Evolutionary conservation across 192 early-diverging fungal genomes (phyloP).

Genomic region (Entophlyctis luteolus): DNA sequence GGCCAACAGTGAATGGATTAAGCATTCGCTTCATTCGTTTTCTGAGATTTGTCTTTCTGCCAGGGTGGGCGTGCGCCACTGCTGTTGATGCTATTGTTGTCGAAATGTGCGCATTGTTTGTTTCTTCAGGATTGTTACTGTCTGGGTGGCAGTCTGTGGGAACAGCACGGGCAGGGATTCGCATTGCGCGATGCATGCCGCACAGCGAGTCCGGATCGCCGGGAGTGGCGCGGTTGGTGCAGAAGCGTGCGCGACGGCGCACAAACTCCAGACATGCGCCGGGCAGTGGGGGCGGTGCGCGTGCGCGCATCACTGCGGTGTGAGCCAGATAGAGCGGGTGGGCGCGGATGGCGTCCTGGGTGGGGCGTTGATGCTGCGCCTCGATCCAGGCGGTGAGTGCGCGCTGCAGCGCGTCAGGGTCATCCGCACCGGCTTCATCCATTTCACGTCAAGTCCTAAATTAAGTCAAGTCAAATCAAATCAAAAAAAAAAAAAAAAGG

Average conservation of each 20-base stretch:
- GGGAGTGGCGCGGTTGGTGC: not conserved
- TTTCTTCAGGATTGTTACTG: not conserved
- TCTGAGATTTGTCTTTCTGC: not conserved
- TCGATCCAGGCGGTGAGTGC: not conserved
- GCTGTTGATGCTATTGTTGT: not conserved
- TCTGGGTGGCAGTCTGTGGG: not conserved
- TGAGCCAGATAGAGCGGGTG: not conserved
- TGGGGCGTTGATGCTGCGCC: not conserved
- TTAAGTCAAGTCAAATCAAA: not conserved
- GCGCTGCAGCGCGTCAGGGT: not conserved
- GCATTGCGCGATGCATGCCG: not conserved
- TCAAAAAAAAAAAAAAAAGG: not conserved
- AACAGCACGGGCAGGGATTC: not conserved
- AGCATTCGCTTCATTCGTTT: slow-evolving; percentile 22
- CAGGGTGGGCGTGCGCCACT: too few relatives aligned
- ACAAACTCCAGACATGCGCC: not conserved
- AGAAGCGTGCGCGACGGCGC: not conserved
- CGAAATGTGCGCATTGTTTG: not conserved
- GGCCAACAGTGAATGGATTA: slow-evolving; percentile 25
- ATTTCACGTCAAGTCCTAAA: not conserved
- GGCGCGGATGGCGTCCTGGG: not conserved
- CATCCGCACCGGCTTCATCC: not conserved
- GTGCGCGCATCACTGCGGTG: not conserved
- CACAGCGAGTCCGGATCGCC: not conserved
- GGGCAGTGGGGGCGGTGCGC: not conserved